Evolutionary conservation across 2,329 filamentous ascomycete species (phyloP).

Genomic region (Aureobasidium subglaciale): DNA sequence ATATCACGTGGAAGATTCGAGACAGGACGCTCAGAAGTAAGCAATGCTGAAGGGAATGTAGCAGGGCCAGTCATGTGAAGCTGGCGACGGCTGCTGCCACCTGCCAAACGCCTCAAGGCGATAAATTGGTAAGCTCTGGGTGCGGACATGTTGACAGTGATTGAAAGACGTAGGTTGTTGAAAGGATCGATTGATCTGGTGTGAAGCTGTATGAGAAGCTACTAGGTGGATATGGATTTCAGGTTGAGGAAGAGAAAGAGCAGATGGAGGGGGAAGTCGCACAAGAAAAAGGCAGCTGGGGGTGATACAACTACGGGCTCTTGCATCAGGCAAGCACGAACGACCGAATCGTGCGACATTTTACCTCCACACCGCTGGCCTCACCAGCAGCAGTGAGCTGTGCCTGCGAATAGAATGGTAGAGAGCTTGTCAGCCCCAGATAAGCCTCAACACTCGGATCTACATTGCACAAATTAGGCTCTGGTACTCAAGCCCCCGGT

Average conservation of each 20-base stretch:
- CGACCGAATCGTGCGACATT: constrained; percentile 7
- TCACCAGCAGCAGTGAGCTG: constrained; percentile 7
- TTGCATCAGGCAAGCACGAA: constrained; percentile 10
- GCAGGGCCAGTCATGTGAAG: constrained; percentile 56
- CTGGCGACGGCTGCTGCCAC: constrained; percentile 36
- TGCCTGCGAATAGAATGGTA: constrained; percentile 6
- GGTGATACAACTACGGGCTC: constrained; percentile 5
- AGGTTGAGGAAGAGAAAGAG: not conserved
- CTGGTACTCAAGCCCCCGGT: not conserved
- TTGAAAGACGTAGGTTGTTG: not conserved
- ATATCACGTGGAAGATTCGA: constrained; percentile 46
- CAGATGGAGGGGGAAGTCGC: not conserved
- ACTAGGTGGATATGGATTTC: constrained; percentile 7
- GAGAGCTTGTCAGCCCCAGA: constrained; percentile 9
- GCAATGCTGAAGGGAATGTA: constrained; percentile 46
- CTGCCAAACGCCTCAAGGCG: constrained; percentile 36
- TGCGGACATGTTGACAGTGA: constrained; percentile 32
- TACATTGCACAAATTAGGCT: constrained; percentile 6
- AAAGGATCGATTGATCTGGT: not conserved
- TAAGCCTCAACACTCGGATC: constrained; percentile 10
- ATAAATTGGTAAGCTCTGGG: constrained; percentile 36
- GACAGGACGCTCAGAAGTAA: constrained; percentile 42
- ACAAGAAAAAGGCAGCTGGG: constrained; percentile 5
- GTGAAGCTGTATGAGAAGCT: not conserved
- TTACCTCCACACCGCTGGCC: constrained; percentile 4